Base-by-base conservation (phyloP, 495 filamentous ascomycete genomes). In the Aspergillus haitiensis region DNA sequence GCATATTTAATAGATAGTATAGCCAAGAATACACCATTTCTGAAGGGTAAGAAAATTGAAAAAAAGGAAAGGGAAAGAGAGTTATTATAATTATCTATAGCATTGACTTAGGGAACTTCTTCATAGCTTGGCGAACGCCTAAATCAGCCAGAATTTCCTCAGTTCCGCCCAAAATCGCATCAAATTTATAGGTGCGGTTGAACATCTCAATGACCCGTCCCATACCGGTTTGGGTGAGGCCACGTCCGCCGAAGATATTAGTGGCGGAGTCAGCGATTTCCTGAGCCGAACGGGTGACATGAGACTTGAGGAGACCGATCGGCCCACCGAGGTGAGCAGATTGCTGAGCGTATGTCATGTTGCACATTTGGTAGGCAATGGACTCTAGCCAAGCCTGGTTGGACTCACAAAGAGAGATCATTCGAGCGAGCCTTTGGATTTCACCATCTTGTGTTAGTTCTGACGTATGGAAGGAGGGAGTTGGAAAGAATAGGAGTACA, bases 381-480 rank as follows among this genome's bases (percentile, higher is more conserved):
- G 82, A 83, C 71, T 96, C 91, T 18, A 94, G 83, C 90, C 90
- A 96, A 33, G 90, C 82, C 70, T 96, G 91, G 75, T 89, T 87
- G 15, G 89, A 78, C 67, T 96, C 91, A 61, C 84, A 82, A 42
- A 89, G 84, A 13, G 88, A 85, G 59, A 96, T 94, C 90, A 96
- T 93, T 69, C 89, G 90, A 32, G 91, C 91, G 57, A 94, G 84
- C 60, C 79, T 82, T 27, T 62, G n/a, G 7, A 27, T 27, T 27
- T 27, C 21, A 27, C 21, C 21, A 27, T 27, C 21, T 32, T 35
- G 5, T 16, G 21, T 49, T 45, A 61, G 44, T 27, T 44, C 52
- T 10, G 27, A 34, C 6, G 10, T 15, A n/a, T 2, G 27, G 31
- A 52, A 39, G 31, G 15, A 3, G 35, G 9, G 7, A 53, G n/a